Evolutionary conservation across 805 yeast species (phyloP), one percentile per base, ranked within the genome.

Genomic region (Metschnikowia amazonensis): DNA sequence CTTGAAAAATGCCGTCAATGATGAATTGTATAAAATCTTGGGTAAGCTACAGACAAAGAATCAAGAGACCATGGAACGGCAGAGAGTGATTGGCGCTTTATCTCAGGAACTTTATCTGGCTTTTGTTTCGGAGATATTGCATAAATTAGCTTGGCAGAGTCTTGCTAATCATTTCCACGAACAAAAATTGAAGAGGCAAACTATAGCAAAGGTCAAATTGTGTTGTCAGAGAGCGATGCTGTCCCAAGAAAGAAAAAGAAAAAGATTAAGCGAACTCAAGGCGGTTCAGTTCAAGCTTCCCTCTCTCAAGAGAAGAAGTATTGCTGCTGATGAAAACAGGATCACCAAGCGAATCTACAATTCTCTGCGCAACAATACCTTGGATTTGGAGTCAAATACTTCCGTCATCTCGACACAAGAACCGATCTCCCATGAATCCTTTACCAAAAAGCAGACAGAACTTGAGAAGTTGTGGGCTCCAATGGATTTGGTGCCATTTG

Each of bases 51-150:
- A 67, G 5, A 49, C 55, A 3, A 43, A 42, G 5, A 58, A 59
- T 23, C 59, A 65, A 27, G 42, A 55, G 10, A 42, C 45, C 42
- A 51, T 49, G 36, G 66, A 60, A 47, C 49, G 62, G 20, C 45
- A 29, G 14, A 25, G 47, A 7, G 43, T 70, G 1, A 59, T 80
- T 2, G 59, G 69, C 0, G 47, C 62, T 0, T 63, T 83, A n/a
- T 58, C 82, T 1, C 55, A 61, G 1, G 86, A 81, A 33, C 59
- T 86, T 1, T 84, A 68, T 50, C 57, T 62, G 14, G 86, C 90
- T 0, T 82, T 86, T 53, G 56, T 86, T 34, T 72, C 76, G 36
- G 90, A 85, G 51, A 68, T 76, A 31, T 58, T 78, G 0, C 79
- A 72, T 54, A 60, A 75, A 31, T 60, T 65, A 3, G 62, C 69